Percentiles rank a stretch among this genome's conserved stretches.
phyloP scores from a whole-genome alignment of 129 eudicot genomes.

The Glebionis coronaria region DNA sequence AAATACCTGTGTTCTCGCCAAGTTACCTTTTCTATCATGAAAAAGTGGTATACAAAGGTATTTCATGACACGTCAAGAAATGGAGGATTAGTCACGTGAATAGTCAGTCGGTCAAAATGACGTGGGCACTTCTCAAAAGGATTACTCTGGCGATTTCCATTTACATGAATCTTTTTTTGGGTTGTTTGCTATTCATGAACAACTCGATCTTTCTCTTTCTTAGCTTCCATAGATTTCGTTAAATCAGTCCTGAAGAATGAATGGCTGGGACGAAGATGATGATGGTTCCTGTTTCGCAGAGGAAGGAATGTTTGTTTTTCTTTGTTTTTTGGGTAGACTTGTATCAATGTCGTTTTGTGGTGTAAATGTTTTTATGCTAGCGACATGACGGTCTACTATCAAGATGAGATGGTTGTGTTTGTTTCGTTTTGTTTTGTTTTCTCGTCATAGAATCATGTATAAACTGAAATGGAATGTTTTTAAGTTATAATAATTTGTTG shows the following conservation, averaged over 20 bases:
- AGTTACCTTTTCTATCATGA: too few species aligned
- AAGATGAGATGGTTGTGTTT: conserved; percentile 21
- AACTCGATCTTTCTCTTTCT: conserved; percentile 22
- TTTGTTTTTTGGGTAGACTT: conserved; percentile 33
- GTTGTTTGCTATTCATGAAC: conserved; percentile 18
- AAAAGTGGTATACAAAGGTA: too few species aligned
- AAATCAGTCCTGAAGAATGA: conserved; percentile 11
- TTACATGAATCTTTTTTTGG: conserved; percentile 2
- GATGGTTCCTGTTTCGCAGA: conserved; percentile 2
- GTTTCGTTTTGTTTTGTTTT: conserved; percentile 11
- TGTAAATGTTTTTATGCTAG: conserved; percentile 39
- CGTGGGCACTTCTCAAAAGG: too few species aligned
- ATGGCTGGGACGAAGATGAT: not conserved
- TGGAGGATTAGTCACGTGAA: too few species aligned
- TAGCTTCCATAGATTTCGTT: conserved; percentile 22
- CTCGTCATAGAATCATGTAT: conserved; percentile 19
- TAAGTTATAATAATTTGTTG: conserved; percentile 15
- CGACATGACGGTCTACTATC: conserved; percentile 33
- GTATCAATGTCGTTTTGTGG: conserved; percentile 32
- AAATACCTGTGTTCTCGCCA: too few species aligned
- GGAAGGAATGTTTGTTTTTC: conserved; percentile 10
- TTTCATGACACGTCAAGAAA: too few species aligned
- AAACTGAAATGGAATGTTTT: conserved; percentile 12
- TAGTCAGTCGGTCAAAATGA: too few species aligned
- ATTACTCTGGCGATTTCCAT: too few species aligned